phyloP scores from a whole-genome alignment of 2,329 filamentous ascomycete genomes.

The Microsporum canis region DNA sequence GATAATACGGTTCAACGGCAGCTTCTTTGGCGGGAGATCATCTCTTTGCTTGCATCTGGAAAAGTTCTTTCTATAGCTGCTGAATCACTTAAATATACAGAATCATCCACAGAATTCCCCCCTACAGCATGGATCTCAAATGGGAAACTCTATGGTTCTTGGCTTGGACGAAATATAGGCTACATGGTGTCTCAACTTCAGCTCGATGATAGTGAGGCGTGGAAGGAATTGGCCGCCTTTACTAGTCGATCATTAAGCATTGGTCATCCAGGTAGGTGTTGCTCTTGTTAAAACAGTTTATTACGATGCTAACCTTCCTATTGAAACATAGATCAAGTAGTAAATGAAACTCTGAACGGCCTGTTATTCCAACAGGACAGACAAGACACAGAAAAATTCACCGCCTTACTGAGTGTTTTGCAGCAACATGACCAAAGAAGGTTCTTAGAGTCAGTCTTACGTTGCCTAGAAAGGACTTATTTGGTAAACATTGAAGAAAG shows the following conservation, averaged over 20 bases:
- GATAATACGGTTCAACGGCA: conserved; percentile 36
- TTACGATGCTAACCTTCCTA: conserved; percentile 12
- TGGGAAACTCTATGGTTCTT: conserved; percentile 53
- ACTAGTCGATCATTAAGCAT: conserved; percentile 53
- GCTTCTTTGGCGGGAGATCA: conserved; percentile 52
- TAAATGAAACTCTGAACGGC: conserved; percentile 29
- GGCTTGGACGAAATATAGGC: conserved; percentile 58
- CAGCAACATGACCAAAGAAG: conserved; percentile 40
- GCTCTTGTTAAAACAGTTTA: background rate
- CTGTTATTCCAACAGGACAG: conserved; percentile 26
- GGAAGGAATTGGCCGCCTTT: conserved; percentile 34
- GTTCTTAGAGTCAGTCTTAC: conserved; percentile 36
- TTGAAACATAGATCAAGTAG: conserved; percentile 27
- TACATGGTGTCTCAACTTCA: conserved; percentile 34
- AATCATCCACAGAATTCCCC: conserved; percentile 19
- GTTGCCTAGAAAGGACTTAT: conserved; percentile 8
- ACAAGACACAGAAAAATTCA: conserved; percentile 23
- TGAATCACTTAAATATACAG: conserved; percentile 39
- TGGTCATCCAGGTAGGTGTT: conserved; percentile 54
- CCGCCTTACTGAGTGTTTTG: conserved; percentile 32
- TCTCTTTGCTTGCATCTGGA: conserved; percentile 49
- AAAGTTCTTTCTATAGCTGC: conserved; percentile 48
- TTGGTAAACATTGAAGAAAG: background rate
- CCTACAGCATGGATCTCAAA: conserved; percentile 50
- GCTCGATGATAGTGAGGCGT: conserved; percentile 20